Conservation (phyloP, 371 early-diverging fungal species). For the Haplosporangium sp. region DNA sequence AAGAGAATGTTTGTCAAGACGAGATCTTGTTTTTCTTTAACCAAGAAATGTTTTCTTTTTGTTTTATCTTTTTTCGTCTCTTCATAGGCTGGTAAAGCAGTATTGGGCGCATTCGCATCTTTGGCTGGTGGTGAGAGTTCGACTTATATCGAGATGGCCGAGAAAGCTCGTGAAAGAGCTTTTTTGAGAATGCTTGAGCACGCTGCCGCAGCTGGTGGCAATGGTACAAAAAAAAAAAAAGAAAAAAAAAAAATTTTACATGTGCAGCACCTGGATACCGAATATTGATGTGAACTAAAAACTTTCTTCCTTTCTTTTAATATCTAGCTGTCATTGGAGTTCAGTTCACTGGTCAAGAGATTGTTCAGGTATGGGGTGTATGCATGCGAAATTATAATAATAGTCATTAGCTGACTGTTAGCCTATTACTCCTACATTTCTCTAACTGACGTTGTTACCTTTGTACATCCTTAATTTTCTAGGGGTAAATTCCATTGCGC, state of each 20-base stretch:
- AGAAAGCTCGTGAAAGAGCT: slow-evolving; percentile 53
- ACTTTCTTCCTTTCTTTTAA: slow-evolving; percentile 16
- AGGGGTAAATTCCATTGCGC: slow-evolving; percentile 12
- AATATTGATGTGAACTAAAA: no score
- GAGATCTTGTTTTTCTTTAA: no score
- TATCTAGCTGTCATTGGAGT: slow-evolving; percentile 47
- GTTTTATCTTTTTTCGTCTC: no score
- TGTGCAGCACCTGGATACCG: no score
- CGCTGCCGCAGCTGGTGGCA: no score
- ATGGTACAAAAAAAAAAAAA: no score
- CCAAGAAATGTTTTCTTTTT: no score
- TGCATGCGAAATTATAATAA: neutral
- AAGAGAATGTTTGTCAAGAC: slow-evolving; percentile 32
- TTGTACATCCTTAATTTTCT: neutral
- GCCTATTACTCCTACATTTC: no score
- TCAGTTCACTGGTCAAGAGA: slow-evolving; percentile 53
- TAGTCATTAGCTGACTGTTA: neutral
- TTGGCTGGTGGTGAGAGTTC: slow-evolving; percentile 49
- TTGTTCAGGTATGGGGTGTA: slow-evolving; percentile 46
- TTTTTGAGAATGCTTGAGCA: no score
- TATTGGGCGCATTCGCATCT: slow-evolving; percentile 40
- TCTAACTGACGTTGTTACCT: neutral
- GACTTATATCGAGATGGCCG: slow-evolving; percentile 53
- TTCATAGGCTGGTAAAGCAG: no score
- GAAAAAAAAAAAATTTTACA: no score